A percentile compares a stretch with the other conserved stretches of the same genome.
phyloP scores from a whole-genome alignment of 768 basidiomycete genomes.

The Rhodotorula sphaerocarpa region DNA sequence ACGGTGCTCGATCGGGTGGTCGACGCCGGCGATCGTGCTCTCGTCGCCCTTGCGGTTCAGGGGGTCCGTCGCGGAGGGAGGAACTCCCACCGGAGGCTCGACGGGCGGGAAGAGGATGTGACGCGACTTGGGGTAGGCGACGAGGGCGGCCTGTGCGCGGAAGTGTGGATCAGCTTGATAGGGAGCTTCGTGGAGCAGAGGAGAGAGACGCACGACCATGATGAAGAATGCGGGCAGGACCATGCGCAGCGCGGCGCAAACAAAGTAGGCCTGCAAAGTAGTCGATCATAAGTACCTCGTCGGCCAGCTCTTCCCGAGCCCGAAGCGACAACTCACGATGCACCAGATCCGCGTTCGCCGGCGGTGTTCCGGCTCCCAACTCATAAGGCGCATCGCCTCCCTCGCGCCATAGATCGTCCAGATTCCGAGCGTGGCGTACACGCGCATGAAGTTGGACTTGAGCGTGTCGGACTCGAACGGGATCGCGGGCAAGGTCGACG shows the following conservation, averaged over 20 bases:
- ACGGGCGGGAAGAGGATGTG: slow-evolving; percentile 44
- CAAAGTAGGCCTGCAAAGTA: slow-evolving; percentile 40
- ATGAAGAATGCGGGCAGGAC: slow-evolving; percentile 41
- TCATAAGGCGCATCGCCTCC: slow-evolving; percentile 43
- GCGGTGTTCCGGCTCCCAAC: slow-evolving; percentile 43
- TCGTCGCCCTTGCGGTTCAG: slow-evolving; percentile 45
- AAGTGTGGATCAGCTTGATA: not conserved
- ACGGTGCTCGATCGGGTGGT: slow-evolving; percentile 42
- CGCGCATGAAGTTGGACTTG: slow-evolving; percentile 44
- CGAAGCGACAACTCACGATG: slow-evolving; percentile 8
- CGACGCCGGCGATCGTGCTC: slow-evolving; percentile 42
- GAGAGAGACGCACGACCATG: slow-evolving; percentile 37
- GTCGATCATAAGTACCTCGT: not conserved
- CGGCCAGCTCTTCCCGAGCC: too few relatives aligned
- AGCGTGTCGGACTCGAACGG: slow-evolving; percentile 45
- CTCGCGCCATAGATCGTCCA: slow-evolving; percentile 40
- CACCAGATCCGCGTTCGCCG: slow-evolving; percentile 41
- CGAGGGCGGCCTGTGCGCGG: slow-evolving; percentile 29
- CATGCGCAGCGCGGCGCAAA: slow-evolving; percentile 43
- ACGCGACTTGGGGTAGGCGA: slow-evolving; percentile 42
- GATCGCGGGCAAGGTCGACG: slow-evolving; percentile 43
- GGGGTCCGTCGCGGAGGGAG: slow-evolving; percentile 46
- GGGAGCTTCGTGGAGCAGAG: not conserved
- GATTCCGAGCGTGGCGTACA: slow-evolving; percentile 43
- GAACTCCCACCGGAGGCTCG: slow-evolving; percentile 42